phyloP scores from a whole-genome alignment of 805 yeast genomes.

The Teunomyces kruisii region DNA sequence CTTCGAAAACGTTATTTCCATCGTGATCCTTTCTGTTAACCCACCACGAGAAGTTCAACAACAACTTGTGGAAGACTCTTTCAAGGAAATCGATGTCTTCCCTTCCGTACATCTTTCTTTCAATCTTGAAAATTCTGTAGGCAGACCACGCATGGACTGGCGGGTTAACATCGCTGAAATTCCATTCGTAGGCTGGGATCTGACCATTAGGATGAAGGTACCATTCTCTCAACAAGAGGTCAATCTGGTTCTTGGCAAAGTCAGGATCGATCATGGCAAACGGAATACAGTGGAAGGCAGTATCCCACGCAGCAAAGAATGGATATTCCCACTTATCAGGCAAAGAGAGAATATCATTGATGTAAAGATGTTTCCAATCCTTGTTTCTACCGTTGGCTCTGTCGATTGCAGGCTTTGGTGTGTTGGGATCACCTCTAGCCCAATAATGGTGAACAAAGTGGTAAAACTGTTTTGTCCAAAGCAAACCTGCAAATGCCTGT shows the following conservation, averaged over 20 bases:
- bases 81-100: constrained; percentile 83
- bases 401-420: constrained; percentile 72
- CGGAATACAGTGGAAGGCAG: constrained; percentile 93
- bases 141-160: constrained; percentile 98
- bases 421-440: constrained; percentile 80
- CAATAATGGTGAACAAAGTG: constrained; percentile 83
- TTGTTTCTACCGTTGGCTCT: constrained; percentile 85
- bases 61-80: constrained; percentile 86
- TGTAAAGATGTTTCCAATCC: constrained; percentile 87
- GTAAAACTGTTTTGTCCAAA: constrained; percentile 93
- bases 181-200: constrained; percentile 96
- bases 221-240: constrained; percentile 88
- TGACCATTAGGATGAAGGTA: constrained; percentile 99
- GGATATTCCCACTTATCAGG: constrained; percentile 98
- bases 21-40: constrained; percentile 85
- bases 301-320: constrained; percentile 95
- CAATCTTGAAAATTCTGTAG: constrained; percentile 82
- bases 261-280: constrained; percentile 91
- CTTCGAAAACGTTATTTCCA: constrained; percentile 89
- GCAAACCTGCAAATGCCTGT: constrained; percentile 90
- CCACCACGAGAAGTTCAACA: constrained; percentile 96
- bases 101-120: constrained; percentile 77
- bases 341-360: constrained; percentile 82
- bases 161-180: constrained; percentile 92
- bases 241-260: constrained; percentile 86